These are phyloP conservation scores for Chaetomium cochliodes DNA, from an alignment of 495 filamentous ascomycete genomes.

Conservation along the genomic window DNA sequence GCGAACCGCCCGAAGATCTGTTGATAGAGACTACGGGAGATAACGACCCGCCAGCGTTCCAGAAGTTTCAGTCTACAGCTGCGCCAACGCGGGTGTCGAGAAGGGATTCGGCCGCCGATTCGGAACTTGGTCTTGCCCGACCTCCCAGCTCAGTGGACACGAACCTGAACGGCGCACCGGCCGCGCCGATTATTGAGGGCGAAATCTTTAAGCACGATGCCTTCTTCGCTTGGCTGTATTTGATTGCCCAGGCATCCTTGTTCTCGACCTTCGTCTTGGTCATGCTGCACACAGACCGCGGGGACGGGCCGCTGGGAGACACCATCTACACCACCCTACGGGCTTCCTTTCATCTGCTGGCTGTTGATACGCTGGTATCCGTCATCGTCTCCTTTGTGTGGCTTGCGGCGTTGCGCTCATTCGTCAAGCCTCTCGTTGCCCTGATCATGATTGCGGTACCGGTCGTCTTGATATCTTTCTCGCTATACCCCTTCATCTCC, in stretches of 20 bases:
- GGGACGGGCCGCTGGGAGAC: conserved; percentile 61
- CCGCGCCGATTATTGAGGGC: conserved; percentile 38
- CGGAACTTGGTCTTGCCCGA: conserved; percentile 30
- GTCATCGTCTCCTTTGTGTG: conserved; percentile 83
- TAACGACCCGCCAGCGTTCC: conserved; percentile 79
- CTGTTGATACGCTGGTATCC: conserved; percentile 86
- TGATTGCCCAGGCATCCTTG: conserved; percentile 77
- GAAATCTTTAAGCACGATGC: conserved; percentile 67
- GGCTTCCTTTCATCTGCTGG: conserved; percentile 82
- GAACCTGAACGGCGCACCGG: conserved; percentile 21
- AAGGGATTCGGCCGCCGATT: conserved; percentile 29
- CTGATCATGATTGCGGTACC: conserved; percentile 81
- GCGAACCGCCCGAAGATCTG: conserved; percentile 60
- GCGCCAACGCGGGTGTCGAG: conserved; percentile 30
- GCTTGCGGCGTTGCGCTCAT: conserved; percentile 83
- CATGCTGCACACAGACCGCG: conserved; percentile 74
- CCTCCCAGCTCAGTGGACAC: conserved; percentile 30
- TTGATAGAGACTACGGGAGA: conserved; percentile 53
- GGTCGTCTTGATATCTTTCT: conserved; percentile 79
- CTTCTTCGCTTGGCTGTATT: conserved; percentile 88
- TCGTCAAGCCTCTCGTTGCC: conserved; percentile 75
- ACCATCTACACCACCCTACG: conserved; percentile 90
- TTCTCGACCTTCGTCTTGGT: conserved; percentile 85
- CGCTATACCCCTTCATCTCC: conserved; percentile 84
- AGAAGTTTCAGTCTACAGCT: conserved; percentile 62